phyloP scores from a whole-genome alignment of 2,329 filamentous ascomycete species.

The Hypoxylon sp. region DNA sequence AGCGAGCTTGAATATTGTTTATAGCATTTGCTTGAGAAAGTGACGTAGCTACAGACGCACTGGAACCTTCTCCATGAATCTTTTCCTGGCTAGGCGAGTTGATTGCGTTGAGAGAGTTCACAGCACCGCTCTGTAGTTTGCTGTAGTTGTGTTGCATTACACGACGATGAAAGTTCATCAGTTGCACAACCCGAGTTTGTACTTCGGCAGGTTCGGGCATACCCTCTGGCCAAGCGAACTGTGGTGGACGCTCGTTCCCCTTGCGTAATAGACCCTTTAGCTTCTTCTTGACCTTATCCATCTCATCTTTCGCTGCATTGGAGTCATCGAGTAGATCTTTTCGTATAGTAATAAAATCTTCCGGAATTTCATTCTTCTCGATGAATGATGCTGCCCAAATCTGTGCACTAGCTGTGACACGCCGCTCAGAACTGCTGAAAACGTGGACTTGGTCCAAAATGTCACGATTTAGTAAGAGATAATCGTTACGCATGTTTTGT shows the following conservation, averaged over 20 bases:
- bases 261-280: conserved; percentile 92
- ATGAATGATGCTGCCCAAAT: conserved; percentile 95
- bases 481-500: conserved; percentile 94
- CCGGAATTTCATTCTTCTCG: conserved; percentile 85
- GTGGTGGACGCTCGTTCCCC: conserved; percentile 91
- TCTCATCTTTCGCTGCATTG: conserved; percentile 98
- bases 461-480: conserved; percentile 92
- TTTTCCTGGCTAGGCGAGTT: conserved; percentile 67
- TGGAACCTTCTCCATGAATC: conserved; percentile 59
- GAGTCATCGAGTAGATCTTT: conserved; percentile 98
- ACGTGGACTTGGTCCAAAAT: conserved; percentile 93
- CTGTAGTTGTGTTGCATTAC: conserved; percentile 96
- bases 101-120: conserved; percentile 73
- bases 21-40: conserved; percentile 74
- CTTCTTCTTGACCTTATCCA: conserved; percentile 99
- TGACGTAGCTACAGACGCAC: conserved; percentile 63
- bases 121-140: conserved; percentile 79
- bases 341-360: conserved; percentile 89
- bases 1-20: conserved; percentile 85
- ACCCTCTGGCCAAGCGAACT: conserved; percentile 98
- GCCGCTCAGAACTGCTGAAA: conserved; percentile 94
- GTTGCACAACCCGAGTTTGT: conserved; percentile 88
- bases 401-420: conserved; percentile 95
- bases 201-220: conserved; percentile 96
- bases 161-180: conserved; percentile 97